phyloP scores from a whole-genome alignment of 176 grass and related monocot species.

The Carex cristatella region DNA sequence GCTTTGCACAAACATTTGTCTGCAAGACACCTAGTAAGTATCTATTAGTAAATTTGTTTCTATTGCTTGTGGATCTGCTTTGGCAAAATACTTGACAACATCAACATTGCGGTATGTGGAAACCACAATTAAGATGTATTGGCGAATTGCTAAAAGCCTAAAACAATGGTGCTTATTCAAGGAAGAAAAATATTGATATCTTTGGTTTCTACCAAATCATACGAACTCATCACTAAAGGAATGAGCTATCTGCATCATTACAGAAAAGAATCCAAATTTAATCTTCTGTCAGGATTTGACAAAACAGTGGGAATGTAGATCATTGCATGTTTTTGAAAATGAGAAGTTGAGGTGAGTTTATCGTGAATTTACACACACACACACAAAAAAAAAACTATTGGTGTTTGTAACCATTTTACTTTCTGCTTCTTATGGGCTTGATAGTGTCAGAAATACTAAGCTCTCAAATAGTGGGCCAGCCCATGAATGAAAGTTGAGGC shows the following conservation, averaged over 20 bases:
- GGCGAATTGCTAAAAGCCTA: background rate
- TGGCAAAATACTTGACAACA: background rate
- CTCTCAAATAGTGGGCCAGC: background rate
- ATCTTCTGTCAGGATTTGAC: background rate
- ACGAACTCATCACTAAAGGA: background rate
- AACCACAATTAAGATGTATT: background rate
- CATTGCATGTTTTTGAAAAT: background rate
- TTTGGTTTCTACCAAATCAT: background rate
- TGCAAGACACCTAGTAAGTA: constrained; percentile 73
- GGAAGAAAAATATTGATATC: background rate
- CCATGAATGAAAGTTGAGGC: background rate
- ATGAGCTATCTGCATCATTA: background rate
- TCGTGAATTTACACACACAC: background rate
- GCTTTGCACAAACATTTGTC: constrained; percentile 94
- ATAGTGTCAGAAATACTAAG: background rate
- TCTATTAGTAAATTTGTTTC: background rate
- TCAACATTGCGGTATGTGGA: background rate
- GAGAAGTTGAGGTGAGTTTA: background rate
- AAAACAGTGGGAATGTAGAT: background rate
- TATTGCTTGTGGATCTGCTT: background rate
- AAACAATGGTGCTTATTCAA: background rate
- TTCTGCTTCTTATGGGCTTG: background rate
- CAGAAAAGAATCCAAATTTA: background rate
- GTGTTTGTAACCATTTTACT: background rate
- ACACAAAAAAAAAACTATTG: background rate